These are phyloP conservation scores for Multifurca ochricompacta DNA, from an alignment of 768 basidiomycete genomes.

Conservation along the genomic window DNA sequence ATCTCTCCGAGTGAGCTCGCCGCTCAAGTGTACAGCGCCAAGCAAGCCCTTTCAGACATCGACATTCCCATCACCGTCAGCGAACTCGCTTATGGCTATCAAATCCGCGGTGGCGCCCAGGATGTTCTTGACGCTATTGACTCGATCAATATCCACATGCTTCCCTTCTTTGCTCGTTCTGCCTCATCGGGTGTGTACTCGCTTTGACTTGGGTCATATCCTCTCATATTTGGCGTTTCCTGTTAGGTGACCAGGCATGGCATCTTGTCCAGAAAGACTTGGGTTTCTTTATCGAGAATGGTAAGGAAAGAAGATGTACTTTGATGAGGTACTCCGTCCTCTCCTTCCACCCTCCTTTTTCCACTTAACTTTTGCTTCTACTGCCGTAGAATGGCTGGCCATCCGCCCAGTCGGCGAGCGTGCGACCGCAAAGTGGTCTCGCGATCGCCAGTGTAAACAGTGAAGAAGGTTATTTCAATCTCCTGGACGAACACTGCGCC, in stretches of 20 bases:
- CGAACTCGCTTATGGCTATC: conserved; percentile 33
- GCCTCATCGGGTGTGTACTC: conserved; percentile 44
- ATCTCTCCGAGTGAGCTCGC: conserved; percentile 39
- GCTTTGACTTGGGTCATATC: neutral
- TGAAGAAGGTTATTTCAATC: conserved; percentile 47
- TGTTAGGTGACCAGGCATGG: conserved; percentile 49
- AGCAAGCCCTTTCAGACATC: conserved; percentile 40
- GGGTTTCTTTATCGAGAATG: conserved; percentile 56
- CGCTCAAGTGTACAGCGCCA: conserved; percentile 40
- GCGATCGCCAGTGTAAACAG: conserved; percentile 43
- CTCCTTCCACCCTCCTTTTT: neutral
- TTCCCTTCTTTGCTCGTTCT: conserved; percentile 54
- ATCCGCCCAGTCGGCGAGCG: conserved; percentile 48
- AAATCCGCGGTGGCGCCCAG: conserved; percentile 40
- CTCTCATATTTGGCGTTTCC: neutral
- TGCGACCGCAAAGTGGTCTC: conserved; percentile 52
- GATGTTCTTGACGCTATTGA: conserved; percentile 53
- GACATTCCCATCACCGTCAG: conserved; percentile 57
- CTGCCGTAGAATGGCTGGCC: conserved; percentile 64
- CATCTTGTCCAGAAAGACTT: conserved; percentile 50
- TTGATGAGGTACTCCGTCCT: conserved; percentile 45
- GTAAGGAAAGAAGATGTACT: conserved; percentile 66
- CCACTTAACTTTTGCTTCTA: neutral
- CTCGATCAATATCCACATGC: conserved; percentile 56
- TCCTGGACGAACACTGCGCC: conserved; percentile 57